A percentile compares a stretch with the other conserved stretches of the same genome.
phyloP scores from a whole-genome alignment of 1,284 basidiomycete species.

The Naganishia albida region DNA sequence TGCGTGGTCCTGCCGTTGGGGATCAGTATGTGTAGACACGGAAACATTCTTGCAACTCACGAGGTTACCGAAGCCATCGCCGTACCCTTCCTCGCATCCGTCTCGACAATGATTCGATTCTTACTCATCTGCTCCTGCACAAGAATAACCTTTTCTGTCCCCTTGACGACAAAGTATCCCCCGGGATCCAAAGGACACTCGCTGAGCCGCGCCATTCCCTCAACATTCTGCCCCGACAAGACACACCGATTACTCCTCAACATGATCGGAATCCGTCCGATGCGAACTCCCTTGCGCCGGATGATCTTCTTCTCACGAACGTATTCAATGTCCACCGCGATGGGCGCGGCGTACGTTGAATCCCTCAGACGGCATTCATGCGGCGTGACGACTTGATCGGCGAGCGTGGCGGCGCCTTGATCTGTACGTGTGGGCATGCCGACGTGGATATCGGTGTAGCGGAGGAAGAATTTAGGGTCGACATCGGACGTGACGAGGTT shows the following conservation, averaged over 20 bases:
- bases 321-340: slow-evolving; percentile 94
- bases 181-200: slow-evolving; percentile 99
- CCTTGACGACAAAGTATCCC: slow-evolving; percentile 98
- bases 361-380: slow-evolving; percentile 98
- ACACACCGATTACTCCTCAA: slow-evolving; percentile 92
- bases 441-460: slow-evolving; percentile 93
- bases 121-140: slow-evolving; percentile 99
- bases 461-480: slow-evolving; percentile 95
- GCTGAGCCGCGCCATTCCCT: slow-evolving; percentile 83
- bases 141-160: slow-evolving; percentile 98
- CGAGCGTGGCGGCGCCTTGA: slow-evolving; percentile 47
- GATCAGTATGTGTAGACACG: no score
- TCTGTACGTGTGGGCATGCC: slow-evolving; percentile 80
- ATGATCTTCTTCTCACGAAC: slow-evolving; percentile 89
- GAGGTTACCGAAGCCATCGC: slow-evolving; percentile 97
- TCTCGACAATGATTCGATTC: slow-evolving; percentile 98
- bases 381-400: slow-evolving; percentile 85
- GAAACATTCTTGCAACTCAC: slow-evolving; percentile 57
- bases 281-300: slow-evolving; percentile 77
- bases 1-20: slow-evolving; percentile 77
- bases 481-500: slow-evolving; percentile 82
- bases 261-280: slow-evolving; percentile 97
- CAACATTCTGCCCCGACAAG: slow-evolving; percentile 73
- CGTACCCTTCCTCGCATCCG: slow-evolving; percentile 82
- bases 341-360: slow-evolving; percentile 91